Percentiles rank a stretch among this genome's conserved stretches.
phyloP scores from a whole-genome alignment of 2,329 filamentous ascomycete genomes.

The Xylaria polymorpha region DNA sequence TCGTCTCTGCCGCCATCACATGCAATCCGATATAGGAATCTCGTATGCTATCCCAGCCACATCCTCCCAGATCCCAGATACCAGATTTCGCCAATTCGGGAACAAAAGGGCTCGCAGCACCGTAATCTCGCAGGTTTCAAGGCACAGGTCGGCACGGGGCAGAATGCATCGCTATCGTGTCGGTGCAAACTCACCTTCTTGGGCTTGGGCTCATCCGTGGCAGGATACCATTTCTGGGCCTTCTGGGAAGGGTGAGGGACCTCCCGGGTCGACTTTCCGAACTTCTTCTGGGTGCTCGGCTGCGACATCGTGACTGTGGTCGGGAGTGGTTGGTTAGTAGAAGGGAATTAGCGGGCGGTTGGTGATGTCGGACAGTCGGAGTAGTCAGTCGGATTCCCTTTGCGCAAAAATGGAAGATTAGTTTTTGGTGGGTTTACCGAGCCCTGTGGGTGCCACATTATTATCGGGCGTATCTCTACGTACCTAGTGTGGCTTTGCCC shows the following conservation, averaged over 20 bases:
- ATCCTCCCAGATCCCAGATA: too few species aligned
- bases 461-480: constrained; percentile 30
- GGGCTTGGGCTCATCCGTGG: constrained; percentile 86
- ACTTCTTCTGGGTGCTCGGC: constrained; percentile 84
- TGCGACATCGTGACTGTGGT: constrained; percentile 77
- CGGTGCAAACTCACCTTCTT: constrained; percentile 85
- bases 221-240: constrained; percentile 99
- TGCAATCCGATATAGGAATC: constrained; percentile 35
- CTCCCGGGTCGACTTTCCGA: constrained; percentile 94
- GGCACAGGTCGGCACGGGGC: neutral
- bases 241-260: constrained; percentile 89
- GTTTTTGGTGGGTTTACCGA: constrained; percentile 52
- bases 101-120: neutral
- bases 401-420: constrained; percentile 49
- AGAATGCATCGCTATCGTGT: constrained; percentile 41
- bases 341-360: constrained; percentile 46
- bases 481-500: constrained; percentile 35
- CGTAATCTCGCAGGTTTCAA: constrained; percentile 5
- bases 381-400: constrained; percentile 45
- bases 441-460: constrained; percentile 48
- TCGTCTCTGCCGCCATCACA: constrained; percentile 13
- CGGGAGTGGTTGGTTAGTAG: constrained; percentile 47
- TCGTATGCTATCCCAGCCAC: constrained; percentile 1
- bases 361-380: constrained; percentile 38
- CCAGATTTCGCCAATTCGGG: neutral